phyloP scores from a whole-genome alignment of 2,329 filamentous ascomycete genomes.

The Exophiala oligosperma region DNA sequence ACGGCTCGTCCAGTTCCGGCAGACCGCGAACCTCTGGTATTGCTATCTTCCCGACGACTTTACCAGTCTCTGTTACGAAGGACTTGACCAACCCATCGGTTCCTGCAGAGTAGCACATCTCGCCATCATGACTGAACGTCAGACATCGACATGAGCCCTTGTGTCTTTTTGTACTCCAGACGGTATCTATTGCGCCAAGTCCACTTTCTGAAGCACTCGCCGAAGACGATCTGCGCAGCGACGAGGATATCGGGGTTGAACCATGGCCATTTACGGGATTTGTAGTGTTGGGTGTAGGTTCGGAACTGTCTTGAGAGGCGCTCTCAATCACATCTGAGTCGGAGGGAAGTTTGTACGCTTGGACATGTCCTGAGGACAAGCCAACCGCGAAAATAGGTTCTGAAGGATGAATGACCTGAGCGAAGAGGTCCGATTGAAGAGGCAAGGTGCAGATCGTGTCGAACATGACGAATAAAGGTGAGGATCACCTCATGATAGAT shows the following conservation, averaged over 20 bases:
- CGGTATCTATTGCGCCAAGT: slow-evolving; percentile 73
- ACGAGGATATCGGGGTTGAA: slow-evolving; percentile 20
- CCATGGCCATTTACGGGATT: slow-evolving; percentile 16
- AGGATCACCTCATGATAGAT: not conserved
- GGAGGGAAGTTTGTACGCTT: slow-evolving; percentile 60
- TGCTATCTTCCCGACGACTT: slow-evolving; percentile 78
- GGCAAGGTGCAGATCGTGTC: slow-evolving; percentile 91
- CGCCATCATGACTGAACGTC: slow-evolving; percentile 75
- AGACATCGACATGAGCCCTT: slow-evolving; percentile 89
- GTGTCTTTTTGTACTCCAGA: slow-evolving; percentile 86
- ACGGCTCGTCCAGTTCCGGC: slow-evolving; percentile 64
- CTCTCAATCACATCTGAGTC: slow-evolving; percentile 45
- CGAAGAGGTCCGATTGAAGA: slow-evolving; percentile 81
- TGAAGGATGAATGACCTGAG: slow-evolving; percentile 80
- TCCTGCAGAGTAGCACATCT: slow-evolving; percentile 61
- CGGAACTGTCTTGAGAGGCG: slow-evolving; percentile 10
- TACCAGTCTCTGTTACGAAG: slow-evolving; percentile 58
- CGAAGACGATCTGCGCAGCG: slow-evolving; percentile 32
- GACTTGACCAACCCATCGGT: slow-evolving; percentile 65
- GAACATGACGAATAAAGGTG: slow-evolving; percentile 46
- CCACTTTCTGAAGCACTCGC: slow-evolving; percentile 55
- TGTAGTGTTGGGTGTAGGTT: slow-evolving; percentile 10
- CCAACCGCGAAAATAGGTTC: slow-evolving; percentile 85
- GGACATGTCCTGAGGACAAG: slow-evolving; percentile 56
- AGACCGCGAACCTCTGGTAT: slow-evolving; percentile 56